Evolutionary conservation across 352 stramenopile species (phyloP).

Genomic region (Globisporangium polare): DNA sequence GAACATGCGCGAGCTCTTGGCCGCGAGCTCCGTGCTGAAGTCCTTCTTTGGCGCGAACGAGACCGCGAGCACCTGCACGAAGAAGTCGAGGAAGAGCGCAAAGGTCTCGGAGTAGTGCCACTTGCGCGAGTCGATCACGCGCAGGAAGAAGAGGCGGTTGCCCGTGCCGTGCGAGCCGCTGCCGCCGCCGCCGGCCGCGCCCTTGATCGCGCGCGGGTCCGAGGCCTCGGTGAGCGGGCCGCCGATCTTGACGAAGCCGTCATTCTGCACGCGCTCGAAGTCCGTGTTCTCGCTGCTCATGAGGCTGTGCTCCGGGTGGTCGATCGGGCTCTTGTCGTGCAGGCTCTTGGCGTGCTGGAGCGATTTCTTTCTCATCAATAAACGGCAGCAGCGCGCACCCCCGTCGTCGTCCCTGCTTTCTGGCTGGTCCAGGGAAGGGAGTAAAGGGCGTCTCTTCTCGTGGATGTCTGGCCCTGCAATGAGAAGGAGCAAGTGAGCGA

Average conservation of each 20-base stretch:
- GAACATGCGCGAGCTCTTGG: conserved; percentile 69
- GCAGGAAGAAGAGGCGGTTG: conserved; percentile 76
- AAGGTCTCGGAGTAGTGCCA: conserved; percentile 88
- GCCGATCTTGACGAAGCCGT: conserved; percentile 80
- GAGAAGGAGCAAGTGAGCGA: background rate
- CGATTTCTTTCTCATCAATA: conserved; percentile 14
- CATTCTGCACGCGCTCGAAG: conserved; percentile 55
- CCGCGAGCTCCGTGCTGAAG: conserved; percentile 60
- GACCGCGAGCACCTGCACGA: conserved; percentile 76
- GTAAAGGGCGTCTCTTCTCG: background rate
- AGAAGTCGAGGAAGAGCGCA: conserved; percentile 83
- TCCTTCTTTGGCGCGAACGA: conserved; percentile 65
- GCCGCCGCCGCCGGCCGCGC: conserved; percentile 7
- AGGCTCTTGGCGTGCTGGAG: conserved; percentile 1
- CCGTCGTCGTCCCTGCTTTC: background rate
- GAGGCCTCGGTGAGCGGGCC: conserved; percentile 62
- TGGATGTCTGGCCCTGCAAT: background rate
- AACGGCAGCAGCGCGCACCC: background rate
- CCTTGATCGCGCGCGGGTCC: conserved; percentile 69
- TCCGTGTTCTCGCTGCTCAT: conserved; percentile 33
- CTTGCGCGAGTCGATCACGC: conserved; percentile 84
- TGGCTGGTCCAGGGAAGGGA: too few relatives aligned
- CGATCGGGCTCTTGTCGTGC: conserved; percentile 15
- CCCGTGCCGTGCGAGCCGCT: conserved; percentile 25
- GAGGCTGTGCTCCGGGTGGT: conserved; percentile 8